Base-by-base conservation (phyloP, 441 rosid species). In the Mallotus japonicus region DNA sequence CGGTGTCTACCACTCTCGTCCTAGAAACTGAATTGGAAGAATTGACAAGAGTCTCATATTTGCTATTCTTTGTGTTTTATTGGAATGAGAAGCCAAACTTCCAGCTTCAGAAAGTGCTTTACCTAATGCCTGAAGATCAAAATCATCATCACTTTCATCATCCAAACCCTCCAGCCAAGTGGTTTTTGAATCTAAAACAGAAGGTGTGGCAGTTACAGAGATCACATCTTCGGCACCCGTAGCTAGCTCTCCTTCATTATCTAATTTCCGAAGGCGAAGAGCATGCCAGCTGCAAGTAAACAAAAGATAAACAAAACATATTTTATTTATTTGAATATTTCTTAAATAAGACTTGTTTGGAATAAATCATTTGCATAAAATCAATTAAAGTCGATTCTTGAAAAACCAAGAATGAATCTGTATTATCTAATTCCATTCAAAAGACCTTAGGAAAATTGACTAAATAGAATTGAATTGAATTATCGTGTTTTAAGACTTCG, bases 281-380 rank as follows among this genome's bases (percentile, higher is more conserved):
- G 91, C 97, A 77, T 88, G 89, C 97, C 97, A 95, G 70, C 99
- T 95, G 76, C 73, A 78, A 70, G 13, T 65, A 20, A 50, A 32
- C 13, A 44, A 6, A 69, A 40, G 73, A 24, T n/a, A 46, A 73
- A 16, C 15, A 54, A 44, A 19, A 42, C 13, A 42, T 44, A 24
- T 20, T 28, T 28, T 3, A 28, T 28, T 28, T 28, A 28, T 28
- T 28, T 28, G 32, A 28, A 28, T 28, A 28, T 28, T 28, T 3
- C 32, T 28, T 28, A 28, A 28, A 1, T 28, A 8, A 8, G 46
- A 6, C 8, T 42, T 42, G 46, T 42, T 42, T 1, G 46, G 46
- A 42, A 42, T 8, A 42, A 42, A 42, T 42, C 46, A 42, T 42
- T 6, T 42, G 46, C 46, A 42, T 5, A 9, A 5, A 42, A 6